These are phyloP conservation scores for Phalaenopsis aphrodite DNA, from an alignment of 106 monocot species.

Conservation along the genomic window DNA sequence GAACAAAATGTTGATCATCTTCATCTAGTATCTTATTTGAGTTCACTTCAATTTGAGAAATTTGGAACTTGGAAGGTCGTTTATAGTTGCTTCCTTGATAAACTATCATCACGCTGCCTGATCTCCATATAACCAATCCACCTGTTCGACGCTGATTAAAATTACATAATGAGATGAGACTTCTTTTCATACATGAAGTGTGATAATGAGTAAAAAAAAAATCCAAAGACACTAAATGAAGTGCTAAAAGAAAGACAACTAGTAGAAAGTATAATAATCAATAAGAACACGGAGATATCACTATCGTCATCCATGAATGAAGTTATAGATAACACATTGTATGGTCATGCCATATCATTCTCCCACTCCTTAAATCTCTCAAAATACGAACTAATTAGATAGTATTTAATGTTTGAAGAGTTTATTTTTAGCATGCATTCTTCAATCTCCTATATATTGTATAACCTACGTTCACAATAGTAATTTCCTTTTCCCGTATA, in stretches of 20 bases:
- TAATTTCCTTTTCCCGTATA: background rate
- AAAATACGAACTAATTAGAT: background rate
- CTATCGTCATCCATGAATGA: background rate
- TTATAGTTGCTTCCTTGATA: constrained; percentile 71
- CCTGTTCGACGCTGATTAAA: constrained; percentile 70
- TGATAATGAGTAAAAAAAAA: background rate
- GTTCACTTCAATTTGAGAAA: constrained; percentile 8
- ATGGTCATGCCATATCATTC: background rate
- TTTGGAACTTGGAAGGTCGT: constrained; percentile 32
- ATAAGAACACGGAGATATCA: background rate
- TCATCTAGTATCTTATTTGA: constrained; percentile 29
- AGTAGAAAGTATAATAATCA: background rate
- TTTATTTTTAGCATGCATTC: background rate
- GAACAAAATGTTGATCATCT: constrained; percentile 39
- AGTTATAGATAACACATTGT: background rate
- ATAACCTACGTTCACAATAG: background rate
- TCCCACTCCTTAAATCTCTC: background rate
- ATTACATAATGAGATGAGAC: constrained; percentile 6
- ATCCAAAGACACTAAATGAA: background rate
- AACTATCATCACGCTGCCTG: constrained; percentile 98
- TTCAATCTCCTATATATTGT: background rate
- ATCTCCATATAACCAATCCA: constrained; percentile 93
- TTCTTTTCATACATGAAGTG: background rate
- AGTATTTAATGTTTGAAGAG: background rate
- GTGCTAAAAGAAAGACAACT: background rate